These are phyloP conservation scores for Phytopythium cucurbitacearum DNA, from an alignment of 352 stramenopile species.

Conservation along the genomic window DNA sequence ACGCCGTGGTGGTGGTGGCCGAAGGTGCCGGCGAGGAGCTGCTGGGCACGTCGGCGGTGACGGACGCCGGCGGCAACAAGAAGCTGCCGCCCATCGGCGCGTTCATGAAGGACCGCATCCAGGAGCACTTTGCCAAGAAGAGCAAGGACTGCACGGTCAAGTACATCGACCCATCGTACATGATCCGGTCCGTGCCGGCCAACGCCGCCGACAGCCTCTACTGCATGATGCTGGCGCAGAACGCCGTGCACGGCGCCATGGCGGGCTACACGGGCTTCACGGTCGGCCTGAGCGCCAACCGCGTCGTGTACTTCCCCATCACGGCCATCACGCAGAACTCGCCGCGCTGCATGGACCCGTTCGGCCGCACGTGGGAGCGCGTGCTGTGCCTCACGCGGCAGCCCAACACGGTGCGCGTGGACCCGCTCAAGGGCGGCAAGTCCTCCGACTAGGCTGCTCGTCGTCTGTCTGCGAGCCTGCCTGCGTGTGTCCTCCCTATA, in stretches of 20 bases:
- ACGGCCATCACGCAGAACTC: conserved; percentile 84
- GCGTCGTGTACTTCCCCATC: conserved; percentile 91
- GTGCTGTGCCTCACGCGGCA: conserved; percentile 94
- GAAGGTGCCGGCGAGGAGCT: conserved; percentile 96
- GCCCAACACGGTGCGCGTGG: conserved; percentile 84
- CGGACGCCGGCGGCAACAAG: conserved; percentile 93
- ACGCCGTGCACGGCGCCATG: conserved; percentile 98
- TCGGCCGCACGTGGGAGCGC: conserved; percentile 91
- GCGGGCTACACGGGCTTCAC: conserved; percentile 97
- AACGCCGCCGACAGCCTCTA: conserved; percentile 94
- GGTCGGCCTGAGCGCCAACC: conserved; percentile 97
- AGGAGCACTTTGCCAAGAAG: conserved; percentile 91
- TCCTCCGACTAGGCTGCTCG: conserved; percentile 48
- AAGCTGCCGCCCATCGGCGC: conserved; percentile 94
- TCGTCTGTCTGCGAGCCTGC: too few species aligned
- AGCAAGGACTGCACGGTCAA: conserved; percentile 91
- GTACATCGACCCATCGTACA: conserved; percentile 98
- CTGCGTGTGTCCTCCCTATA: too few species aligned
- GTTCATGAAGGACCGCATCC: conserved; percentile 95
- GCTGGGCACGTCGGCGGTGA: conserved; percentile 87
- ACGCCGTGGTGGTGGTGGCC: conserved; percentile 97
- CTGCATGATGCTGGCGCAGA: conserved; percentile 97
- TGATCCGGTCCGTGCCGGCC: conserved; percentile 93
- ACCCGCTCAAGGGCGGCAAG: conserved; percentile 44
- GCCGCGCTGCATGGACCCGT: conserved; percentile 85